Evolutionary conservation across 345 rosid genomes (phyloP).

Genomic region (Tarenaya hassleriana): DNA sequence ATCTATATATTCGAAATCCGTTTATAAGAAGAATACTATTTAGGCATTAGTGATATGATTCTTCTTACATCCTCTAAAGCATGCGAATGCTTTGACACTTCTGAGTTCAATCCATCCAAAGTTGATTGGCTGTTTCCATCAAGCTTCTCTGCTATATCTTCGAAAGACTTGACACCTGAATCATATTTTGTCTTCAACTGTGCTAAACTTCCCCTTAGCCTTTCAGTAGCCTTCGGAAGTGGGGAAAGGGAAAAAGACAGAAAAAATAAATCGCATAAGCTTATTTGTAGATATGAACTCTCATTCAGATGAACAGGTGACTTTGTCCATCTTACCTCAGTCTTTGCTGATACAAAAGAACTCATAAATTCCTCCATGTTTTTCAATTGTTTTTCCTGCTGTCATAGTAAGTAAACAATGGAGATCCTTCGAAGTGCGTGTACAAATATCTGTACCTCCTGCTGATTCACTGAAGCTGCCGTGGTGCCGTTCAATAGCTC

Average conservation of each 20-base stretch:
- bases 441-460: slow-evolving; percentile 45
- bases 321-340: slow-evolving; percentile 42
- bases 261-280: not conserved
- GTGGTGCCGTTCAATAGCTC: slow-evolving; percentile 73
- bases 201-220: slow-evolving; percentile 61
- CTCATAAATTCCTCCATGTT: slow-evolving; percentile 89
- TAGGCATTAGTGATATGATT: slow-evolving; percentile 5
- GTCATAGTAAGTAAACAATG: not conserved
- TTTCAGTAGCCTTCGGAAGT: slow-evolving; percentile 65
- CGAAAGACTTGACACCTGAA: slow-evolving; percentile 63
- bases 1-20: too few relatives aligned
- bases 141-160: slow-evolving; percentile 57
- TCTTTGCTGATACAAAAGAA: slow-evolving; percentile 77
- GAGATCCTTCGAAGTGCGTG: slow-evolving; percentile 11
- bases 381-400: slow-evolving; percentile 78
- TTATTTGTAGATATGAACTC: slow-evolving; percentile 1
- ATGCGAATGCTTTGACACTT: slow-evolving; percentile 73
- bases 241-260: too few relatives aligned
- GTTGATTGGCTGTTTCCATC: slow-evolving; percentile 68
- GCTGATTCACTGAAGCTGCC: slow-evolving; percentile 72
- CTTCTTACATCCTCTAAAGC: slow-evolving; percentile 68
- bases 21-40: slow-evolving; percentile 6
- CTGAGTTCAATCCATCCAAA: slow-evolving; percentile 61
- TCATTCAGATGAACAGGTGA: not conserved
- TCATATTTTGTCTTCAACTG: slow-evolving; percentile 56